These are phyloP conservation scores for Iris pallida DNA, from an alignment of 116 monocot species.

Conservation along the genomic window DNA sequence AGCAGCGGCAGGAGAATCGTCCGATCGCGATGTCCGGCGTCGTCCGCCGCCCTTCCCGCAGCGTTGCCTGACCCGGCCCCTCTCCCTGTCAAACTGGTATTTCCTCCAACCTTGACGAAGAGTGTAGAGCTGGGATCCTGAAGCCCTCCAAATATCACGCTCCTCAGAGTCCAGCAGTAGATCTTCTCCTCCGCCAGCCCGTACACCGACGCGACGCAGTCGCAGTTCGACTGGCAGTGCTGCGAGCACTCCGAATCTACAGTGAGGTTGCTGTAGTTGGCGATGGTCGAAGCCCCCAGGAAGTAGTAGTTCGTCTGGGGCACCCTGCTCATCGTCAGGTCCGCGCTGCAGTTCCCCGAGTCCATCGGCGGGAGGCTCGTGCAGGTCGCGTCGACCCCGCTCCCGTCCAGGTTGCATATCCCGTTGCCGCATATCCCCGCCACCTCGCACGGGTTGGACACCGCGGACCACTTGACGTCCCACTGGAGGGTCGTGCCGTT, in stretches of 20 bases:
- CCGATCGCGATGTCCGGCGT: not conserved
- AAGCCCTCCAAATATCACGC: conserved; percentile 30
- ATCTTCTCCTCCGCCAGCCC: conserved; percentile 19
- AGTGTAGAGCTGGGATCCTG: conserved; percentile 42
- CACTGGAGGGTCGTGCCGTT: conserved; percentile 16
- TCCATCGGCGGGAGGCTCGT: conserved; percentile 5
- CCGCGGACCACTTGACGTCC: conserved; percentile 37
- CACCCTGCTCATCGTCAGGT: conserved; percentile 16
- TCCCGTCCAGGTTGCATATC: conserved; percentile 25
- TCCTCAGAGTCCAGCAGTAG: conserved; percentile 32
- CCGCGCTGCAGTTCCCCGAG: not conserved
- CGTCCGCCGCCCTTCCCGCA: not conserved
- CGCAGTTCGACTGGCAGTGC: conserved; percentile 20
- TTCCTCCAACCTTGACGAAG: conserved; percentile 22
- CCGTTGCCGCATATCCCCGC: conserved; percentile 38
- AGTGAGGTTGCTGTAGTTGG: conserved; percentile 22
- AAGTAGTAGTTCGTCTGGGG: conserved; percentile 37
- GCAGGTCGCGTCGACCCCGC: conserved; percentile 10
- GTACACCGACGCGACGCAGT: conserved; percentile 34
- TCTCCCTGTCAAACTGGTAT: not conserved
- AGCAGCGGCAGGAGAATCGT: conserved; percentile 27
- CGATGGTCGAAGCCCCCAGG: conserved; percentile 22
- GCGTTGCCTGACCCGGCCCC: not conserved
- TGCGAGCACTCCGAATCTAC: conserved; percentile 12
- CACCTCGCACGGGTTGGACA: conserved; percentile 28